Percentiles rank a stretch among this genome's conserved stretches.
These are phyloP conservation scores for Casuarina cunninghamiana DNA, from an alignment of 306 rosid species.

Conservation along the genomic window DNA sequence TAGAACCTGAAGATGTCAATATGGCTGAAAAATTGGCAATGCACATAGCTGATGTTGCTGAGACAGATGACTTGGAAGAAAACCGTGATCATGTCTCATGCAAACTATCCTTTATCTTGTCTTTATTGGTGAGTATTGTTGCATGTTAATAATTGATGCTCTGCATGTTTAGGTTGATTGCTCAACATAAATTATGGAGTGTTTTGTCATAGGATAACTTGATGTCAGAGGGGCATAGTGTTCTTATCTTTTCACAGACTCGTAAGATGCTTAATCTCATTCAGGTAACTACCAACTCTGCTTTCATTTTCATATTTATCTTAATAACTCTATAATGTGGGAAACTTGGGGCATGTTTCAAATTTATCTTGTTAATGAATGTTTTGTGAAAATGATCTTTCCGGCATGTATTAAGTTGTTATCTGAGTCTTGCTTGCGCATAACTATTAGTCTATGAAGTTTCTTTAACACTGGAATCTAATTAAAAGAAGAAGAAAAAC, in stretches of 20 bases:
- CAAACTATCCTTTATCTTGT: conserved; percentile 79
- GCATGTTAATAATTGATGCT: conserved; percentile 6
- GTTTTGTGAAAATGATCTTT: neutral
- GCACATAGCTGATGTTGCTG: conserved; percentile 79
- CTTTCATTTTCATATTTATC: neutral
- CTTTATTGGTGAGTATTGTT: conserved; percentile 65
- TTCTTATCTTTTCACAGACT: conserved; percentile 92
- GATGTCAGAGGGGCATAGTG: conserved; percentile 75
- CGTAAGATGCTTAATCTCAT: conserved; percentile 96
- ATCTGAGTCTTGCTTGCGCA: neutral
- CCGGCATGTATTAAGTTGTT: neutral
- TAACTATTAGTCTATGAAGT: neutral
- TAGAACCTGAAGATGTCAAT: conserved; percentile 63
- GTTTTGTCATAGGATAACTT: conserved; percentile 54
- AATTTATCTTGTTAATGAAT: neutral
- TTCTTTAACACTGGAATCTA: neutral
- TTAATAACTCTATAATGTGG: neutral
- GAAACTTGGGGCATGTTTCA: neutral
- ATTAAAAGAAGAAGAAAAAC: neutral
- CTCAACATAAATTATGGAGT: conserved; percentile 13
- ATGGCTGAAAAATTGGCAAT: conserved; percentile 73
- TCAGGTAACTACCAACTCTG: conserved; percentile 50
- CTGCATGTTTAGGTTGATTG: conserved; percentile 13
- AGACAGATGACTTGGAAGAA: conserved; percentile 54
- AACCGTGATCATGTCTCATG: conserved; percentile 64